Evolutionary conservation across 768 basidiomycete genomes (phyloP).

Genomic region (Auricularia cornea): DNA sequence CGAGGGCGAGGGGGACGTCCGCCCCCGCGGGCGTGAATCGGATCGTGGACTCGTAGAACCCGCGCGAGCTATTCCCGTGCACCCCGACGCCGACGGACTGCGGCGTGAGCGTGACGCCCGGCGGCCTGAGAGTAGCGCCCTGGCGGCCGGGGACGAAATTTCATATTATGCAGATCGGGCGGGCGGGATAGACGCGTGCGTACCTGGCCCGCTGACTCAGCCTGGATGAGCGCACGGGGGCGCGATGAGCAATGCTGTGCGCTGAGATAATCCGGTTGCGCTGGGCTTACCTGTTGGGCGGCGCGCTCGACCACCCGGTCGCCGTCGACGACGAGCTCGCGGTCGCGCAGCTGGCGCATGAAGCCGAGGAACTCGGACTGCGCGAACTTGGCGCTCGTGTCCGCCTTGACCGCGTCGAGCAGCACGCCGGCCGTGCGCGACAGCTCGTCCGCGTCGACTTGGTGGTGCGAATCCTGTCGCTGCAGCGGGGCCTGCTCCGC

Average conservation of each 20-base stretch:
- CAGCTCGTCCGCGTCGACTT: conserved; percentile 56
- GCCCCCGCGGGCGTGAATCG: no score
- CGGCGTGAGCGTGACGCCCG: no score
- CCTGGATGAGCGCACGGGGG: no score
- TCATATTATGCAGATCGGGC: no score
- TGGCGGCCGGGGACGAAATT: no score
- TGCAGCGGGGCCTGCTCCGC: conserved; percentile 20
- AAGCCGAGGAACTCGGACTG: conserved; percentile 77
- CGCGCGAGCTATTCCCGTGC: no score
- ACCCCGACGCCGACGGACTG: no score
- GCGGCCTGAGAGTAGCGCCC: no score
- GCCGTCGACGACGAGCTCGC: conserved; percentile 67
- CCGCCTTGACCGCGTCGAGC: conserved; percentile 64
- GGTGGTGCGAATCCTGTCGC: conserved; percentile 7
- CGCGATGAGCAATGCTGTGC: no score
- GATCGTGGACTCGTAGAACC: no score
- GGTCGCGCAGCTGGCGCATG: conserved; percentile 79
- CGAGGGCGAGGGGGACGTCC: conserved; percentile 2
- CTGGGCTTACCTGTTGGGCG: neutral
- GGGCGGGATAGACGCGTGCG: no score
- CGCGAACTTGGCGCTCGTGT: conserved; percentile 76
- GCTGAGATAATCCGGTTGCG: neutral
- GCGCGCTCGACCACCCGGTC: conserved; percentile 60
- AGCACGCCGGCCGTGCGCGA: conserved; percentile 73
- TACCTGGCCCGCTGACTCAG: no score